These are phyloP conservation scores for Capniomyces stellatus DNA, from an alignment of 371 early-diverging fungal genomes.

Conservation along the genomic window DNA sequence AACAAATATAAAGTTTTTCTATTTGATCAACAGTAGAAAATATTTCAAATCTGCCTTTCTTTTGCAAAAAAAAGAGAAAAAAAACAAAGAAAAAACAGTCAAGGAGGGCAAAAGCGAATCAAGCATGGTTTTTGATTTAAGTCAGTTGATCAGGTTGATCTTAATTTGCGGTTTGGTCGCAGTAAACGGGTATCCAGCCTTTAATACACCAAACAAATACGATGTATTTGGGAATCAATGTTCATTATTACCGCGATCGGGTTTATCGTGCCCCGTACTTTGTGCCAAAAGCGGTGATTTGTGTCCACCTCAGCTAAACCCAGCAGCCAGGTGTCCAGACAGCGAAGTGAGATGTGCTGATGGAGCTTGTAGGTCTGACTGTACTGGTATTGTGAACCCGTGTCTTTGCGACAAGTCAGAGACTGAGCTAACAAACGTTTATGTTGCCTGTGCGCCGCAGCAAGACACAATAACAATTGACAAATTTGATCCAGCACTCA, in stretches of 20 bases:
- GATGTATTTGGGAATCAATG: slow-evolving; percentile 15
- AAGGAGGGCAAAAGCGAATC: too few species aligned
- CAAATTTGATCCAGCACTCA: slow-evolving; percentile 30
- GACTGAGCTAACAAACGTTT: background rate
- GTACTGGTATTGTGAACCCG: slow-evolving; percentile 13
- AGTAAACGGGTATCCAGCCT: background rate
- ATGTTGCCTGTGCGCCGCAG: slow-evolving; percentile 12
- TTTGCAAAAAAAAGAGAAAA: too few species aligned
- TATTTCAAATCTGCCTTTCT: too few species aligned
- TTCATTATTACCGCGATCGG: slow-evolving; percentile 15
- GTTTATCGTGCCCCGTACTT: slow-evolving; percentile 13
- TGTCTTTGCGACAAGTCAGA: slow-evolving; percentile 16
- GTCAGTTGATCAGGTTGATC: too few species aligned
- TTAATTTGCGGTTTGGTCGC: too few species aligned
- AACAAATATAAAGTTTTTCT: too few species aligned
- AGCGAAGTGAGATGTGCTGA: slow-evolving; percentile 19
- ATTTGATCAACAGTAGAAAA: too few species aligned
- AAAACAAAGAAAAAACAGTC: too few species aligned
- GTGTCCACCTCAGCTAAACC: slow-evolving; percentile 12
- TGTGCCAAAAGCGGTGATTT: slow-evolving; percentile 12
- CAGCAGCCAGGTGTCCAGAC: slow-evolving; percentile 4
- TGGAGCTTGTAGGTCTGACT: slow-evolving; percentile 17
- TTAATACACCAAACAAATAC: slow-evolving; percentile 17
- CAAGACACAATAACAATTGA: slow-evolving; percentile 23
- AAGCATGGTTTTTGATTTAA: too few species aligned